Evolutionary conservation across 192 early-diverging fungal species (phyloP), one percentile per base, ranked within the genome.

Genomic region (Geranomyces michiganensis): DNA sequence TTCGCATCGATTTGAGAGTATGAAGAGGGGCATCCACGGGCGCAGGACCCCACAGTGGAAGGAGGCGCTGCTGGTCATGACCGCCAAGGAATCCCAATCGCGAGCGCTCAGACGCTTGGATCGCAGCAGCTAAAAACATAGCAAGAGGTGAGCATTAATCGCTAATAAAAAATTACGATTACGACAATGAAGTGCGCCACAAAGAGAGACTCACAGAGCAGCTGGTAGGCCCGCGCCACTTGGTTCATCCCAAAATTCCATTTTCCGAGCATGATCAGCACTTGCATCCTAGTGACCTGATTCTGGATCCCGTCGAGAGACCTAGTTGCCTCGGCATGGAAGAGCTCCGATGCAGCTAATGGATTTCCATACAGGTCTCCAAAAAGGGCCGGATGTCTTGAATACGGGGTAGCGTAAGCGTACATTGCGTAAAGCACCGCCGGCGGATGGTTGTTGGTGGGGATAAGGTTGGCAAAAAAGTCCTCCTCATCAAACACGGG

Each of bases 391-490:
- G 79, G 75, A 26, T 72, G 72, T 10, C 74, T 67, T 21, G 79
- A 80, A 67, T 67, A 73, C 29, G 56, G 60, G 48, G 68, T 65
- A 0, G 75, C 79, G 68, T 75, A 66, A 3, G 78, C 62, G 68
- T 82, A 82, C 45, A 82, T 79, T 26, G 78, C 71, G 63, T 77
- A 70, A 17, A 82, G 64, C 29, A 82, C 64, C 67, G 76, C 72
- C 1, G 77, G 82, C 33, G 70, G 79, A 56, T 84, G 82, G 22
- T 77, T 72, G 68, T 84, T 84, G 29, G 22, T 30, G 22, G 81
- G 81, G 2, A 79, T 72, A 33, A 81, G 66, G 29, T 81, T 78
- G 24, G 72, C 46, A 36, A 78, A 62, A 63, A 81, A 81, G 45
- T 44, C 45, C 10, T 13, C 65, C 30, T 76, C 73, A 32, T 79